These are phyloP conservation scores for Bidens hawaiensis DNA, from an alignment of 140 eudicot species.

Conservation along the genomic window DNA sequence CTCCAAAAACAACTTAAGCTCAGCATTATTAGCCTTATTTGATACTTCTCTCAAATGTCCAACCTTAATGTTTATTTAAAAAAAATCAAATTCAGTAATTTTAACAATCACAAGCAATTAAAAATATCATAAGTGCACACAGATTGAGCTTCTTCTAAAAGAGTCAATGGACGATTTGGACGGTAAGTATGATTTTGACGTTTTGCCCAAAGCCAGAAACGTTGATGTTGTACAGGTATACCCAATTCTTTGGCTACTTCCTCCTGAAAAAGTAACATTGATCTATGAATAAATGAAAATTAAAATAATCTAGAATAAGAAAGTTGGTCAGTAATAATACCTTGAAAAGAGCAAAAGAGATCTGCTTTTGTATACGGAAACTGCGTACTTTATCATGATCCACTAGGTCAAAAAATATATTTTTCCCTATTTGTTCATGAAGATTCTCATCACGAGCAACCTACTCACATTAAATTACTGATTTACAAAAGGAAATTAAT, in stretches of 20 bases:
- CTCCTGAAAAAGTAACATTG: constrained; percentile 47
- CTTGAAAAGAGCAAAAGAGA: constrained; percentile 41
- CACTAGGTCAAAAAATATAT: constrained; percentile 91
- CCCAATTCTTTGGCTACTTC: too few relatives aligned
- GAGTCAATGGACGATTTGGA: too few relatives aligned
- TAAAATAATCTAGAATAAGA: neutral
- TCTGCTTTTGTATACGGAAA: constrained; percentile 79
- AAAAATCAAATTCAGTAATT: neutral
- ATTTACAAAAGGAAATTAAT: neutral
- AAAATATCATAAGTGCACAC: constrained; percentile 35
- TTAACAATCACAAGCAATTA: too few relatives aligned
- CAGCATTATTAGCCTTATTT: constrained; percentile 63
- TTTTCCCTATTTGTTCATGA: too few relatives aligned
- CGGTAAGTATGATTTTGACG: constrained; percentile 82
- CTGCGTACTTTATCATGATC: constrained; percentile 88
- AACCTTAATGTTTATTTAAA: constrained; percentile 37
- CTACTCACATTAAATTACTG: too few relatives aligned
- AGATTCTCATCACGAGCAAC: too few relatives aligned
- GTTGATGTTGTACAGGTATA: constrained; percentile 68
- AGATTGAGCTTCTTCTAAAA: too few relatives aligned
- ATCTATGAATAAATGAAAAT: too few relatives aligned
- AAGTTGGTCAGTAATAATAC: neutral
- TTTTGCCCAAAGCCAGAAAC: constrained; percentile 92
- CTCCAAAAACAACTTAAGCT: constrained; percentile 72
- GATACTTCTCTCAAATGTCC: constrained; percentile 73